phyloP scores from a whole-genome alignment of 1,284 basidiomycete species.

The Apiotrichum akiyoshidainum region DNA sequence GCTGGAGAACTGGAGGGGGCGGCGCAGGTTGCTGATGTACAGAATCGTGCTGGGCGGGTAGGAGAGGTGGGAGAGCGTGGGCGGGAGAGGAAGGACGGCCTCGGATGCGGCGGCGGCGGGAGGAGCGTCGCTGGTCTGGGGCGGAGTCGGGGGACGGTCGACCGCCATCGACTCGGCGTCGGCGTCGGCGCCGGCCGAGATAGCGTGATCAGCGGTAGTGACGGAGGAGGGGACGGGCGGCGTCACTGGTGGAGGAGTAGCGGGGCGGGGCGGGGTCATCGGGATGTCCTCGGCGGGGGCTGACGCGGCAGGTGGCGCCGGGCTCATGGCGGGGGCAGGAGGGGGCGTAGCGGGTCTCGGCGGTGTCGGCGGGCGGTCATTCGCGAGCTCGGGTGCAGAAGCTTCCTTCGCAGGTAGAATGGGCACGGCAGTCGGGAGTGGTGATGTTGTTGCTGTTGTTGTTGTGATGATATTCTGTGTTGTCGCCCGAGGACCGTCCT shows the following conservation, averaged over 20 bases:
- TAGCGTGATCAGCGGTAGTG: neutral
- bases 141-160: neutral
- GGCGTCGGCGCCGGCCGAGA: neutral
- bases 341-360: neutral
- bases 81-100: slow-evolving; percentile 21
- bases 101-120: neutral
- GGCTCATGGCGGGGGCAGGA: neutral
- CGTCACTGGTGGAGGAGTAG: neutral
- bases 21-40: slow-evolving; percentile 48
- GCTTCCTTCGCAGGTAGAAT: too few species aligned
- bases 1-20: slow-evolving; percentile 38
- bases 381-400: too few species aligned
- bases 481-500: too few species aligned
- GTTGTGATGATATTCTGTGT: too few species aligned
- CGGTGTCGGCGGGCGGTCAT: too few species aligned
- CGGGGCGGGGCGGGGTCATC: neutral
- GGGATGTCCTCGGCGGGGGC: neutral
- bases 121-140: neutral
- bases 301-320: neutral
- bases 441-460: too few species aligned
- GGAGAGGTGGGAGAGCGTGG: slow-evolving; percentile 34
- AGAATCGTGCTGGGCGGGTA: slow-evolving; percentile 43
- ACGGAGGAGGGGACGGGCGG: too few species aligned
- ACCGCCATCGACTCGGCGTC: neutral
- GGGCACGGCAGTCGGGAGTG: too few species aligned